A percentile compares a stretch with the other conserved stretches of the same genome.
These are phyloP conservation scores for Coemansia sp. DNA, from an alignment of 192 early-diverging fungal genomes.

Conservation along the genomic window DNA sequence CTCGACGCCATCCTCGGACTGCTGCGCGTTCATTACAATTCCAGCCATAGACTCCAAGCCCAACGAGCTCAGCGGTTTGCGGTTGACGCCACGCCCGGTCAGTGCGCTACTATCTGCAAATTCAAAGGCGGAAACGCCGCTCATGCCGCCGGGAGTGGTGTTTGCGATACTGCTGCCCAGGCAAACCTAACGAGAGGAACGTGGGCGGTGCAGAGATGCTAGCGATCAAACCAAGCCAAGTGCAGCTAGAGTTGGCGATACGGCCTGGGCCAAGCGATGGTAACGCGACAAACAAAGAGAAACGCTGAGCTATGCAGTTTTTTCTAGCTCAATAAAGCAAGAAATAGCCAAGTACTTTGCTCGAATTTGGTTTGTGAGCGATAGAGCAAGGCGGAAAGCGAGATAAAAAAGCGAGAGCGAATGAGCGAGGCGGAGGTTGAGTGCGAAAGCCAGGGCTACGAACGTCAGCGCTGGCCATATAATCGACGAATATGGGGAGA, in stretches of 20 bases:
- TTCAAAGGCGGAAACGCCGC: conserved; percentile 6
- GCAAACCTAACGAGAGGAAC: not conserved
- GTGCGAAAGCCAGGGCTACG: not conserved
- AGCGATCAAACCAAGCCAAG: not conserved
- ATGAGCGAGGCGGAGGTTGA: not conserved
- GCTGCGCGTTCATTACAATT: conserved; percentile 35
- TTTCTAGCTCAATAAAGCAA: not conserved
- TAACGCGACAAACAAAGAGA: not conserved
- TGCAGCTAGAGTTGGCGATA: not conserved
- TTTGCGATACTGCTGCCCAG: not conserved
- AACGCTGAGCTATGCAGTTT: not conserved
- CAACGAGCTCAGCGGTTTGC: conserved; percentile 7
- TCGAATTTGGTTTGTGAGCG: not conserved
- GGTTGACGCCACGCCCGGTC: not conserved
- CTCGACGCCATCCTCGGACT: conserved; percentile 26
- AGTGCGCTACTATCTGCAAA: conserved; percentile 8
- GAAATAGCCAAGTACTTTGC: not conserved
- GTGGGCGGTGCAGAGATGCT: not conserved
- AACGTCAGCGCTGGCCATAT: not conserved
- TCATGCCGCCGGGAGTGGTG: not conserved
- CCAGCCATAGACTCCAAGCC: conserved; percentile 34
- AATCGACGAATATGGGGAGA: conserved; percentile 2
- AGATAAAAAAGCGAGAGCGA: not conserved
- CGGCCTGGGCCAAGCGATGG: not conserved
- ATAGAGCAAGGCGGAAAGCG: not conserved